These are phyloP conservation scores for Pouteria campechiana DNA, from an alignment of 179 eudicot genomes.

Conservation along the genomic window DNA sequence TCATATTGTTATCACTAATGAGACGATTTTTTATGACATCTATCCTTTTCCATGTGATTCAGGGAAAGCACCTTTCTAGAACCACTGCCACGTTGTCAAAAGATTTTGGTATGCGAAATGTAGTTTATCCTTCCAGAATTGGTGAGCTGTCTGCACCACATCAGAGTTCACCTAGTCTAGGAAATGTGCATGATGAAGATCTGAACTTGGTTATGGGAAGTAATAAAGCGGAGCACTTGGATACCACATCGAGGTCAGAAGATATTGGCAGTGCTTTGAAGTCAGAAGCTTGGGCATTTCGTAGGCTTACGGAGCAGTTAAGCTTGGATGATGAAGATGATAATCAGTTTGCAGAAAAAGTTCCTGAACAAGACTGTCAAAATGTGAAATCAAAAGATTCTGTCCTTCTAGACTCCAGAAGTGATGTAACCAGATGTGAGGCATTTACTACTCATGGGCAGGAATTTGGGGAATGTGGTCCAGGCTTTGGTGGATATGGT, in stretches of 20 bases:
- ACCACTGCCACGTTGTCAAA: constrained; percentile 31
- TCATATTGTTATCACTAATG: too few species aligned
- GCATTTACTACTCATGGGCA: too few species aligned
- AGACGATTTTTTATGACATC: too few species aligned
- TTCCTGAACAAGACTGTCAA: constrained; percentile 19
- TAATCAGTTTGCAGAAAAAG: constrained; percentile 24
- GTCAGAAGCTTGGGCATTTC: constrained; percentile 40
- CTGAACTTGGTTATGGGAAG: constrained; percentile 24
- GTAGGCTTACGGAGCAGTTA: constrained; percentile 59
- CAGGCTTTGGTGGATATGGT: too few species aligned
- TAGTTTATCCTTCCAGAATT: constrained; percentile 28
- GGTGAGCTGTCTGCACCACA: constrained; percentile 27
- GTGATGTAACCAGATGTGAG: too few species aligned
- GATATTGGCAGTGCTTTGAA: constrained; percentile 21
- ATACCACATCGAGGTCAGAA: constrained; percentile 12
- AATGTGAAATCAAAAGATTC: constrained; percentile 26
- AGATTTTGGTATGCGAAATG: constrained; percentile 31
- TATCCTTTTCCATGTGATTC: constrained; percentile 12
- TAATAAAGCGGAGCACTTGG: constrained; percentile 18
- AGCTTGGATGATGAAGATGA: constrained; percentile 86
- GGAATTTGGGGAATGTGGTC: too few species aligned
- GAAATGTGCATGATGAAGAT: constrained; percentile 56
- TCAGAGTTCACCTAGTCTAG: constrained; percentile 46
- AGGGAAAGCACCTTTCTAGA: constrained; percentile 45
- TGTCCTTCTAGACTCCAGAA: too few species aligned